Evolutionary conservation across 306 rosid species (phyloP), one percentile per base, ranked within the genome.

Genomic region (Corylus americana): DNA sequence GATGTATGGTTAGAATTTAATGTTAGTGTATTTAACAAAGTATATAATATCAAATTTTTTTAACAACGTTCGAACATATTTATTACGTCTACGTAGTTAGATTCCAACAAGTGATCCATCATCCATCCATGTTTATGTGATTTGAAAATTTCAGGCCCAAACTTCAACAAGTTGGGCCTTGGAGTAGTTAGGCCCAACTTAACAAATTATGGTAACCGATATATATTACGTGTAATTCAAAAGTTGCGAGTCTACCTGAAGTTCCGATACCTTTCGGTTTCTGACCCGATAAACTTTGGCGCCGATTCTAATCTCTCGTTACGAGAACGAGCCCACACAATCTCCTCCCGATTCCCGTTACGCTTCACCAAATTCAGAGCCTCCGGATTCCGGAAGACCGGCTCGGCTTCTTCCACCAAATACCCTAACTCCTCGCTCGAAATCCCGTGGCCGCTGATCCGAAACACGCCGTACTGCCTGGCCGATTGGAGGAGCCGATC

Each of bases 371-470:
- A 80, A 11, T 49, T 58, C 71, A 18, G 16, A 37, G 13, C 20
- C 53, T 51, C 66, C 45, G 70, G 55, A 10, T 79, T 83, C 35
- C 71, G 57, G 76, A 85, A 85, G 5, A 80, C 79, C 1, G 64
- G 4, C 13, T 79, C 84, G 2, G 87, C 92, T 77, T 87, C 87
- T 14, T 76, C 81, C 53, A 85, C 74, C 68, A 88, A 78, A 1
- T 78, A 78, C 39, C 74, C 49, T 9, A 94, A 39, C 75, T 88
- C 91, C 18, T 77, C 74, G 11, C 67, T 70, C 1, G 92, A 83
- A 78, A 94, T 83, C 72, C 92, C 91, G 39, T 92, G 97, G 62
- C 80, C 74, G 27, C 75, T 73, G 79, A 94, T 90, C 81, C 88
- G 82, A 73, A 90, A 90, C 50, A 84, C 89, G 1, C 98, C 93